These are phyloP conservation scores for Porphyra umbilicalis DNA, from an alignment of 31 red algal genomes.

Conservation along the genomic window DNA sequence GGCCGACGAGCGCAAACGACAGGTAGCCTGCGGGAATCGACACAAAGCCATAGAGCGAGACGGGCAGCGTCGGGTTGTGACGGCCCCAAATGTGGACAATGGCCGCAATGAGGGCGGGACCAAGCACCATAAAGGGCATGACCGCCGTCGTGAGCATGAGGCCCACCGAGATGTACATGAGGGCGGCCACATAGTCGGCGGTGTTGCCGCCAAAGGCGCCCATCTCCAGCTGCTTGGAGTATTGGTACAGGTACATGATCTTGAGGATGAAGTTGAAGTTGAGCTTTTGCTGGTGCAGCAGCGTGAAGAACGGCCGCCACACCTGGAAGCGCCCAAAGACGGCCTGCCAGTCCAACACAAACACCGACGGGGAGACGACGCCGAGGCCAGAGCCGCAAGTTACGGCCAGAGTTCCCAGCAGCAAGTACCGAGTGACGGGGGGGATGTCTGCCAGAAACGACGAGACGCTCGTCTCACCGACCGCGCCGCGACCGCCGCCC, in stretches of 20 bases:
- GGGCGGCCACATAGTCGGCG: conserved; percentile 62
- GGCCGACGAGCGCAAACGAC: conserved; percentile 57
- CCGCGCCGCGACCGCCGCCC: not conserved
- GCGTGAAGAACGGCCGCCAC: conserved; percentile 69
- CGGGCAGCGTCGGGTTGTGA: conserved; percentile 53
- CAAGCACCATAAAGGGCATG: conserved; percentile 35
- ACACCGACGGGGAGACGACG: conserved; percentile 34
- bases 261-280: conserved; percentile 78
- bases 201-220: conserved; percentile 74
- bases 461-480: conserved; percentile 47
- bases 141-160: conserved; percentile 1
- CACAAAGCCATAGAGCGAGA: conserved; percentile 78
- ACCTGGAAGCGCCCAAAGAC: conserved; percentile 56
- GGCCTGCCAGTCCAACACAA: conserved; percentile 51
- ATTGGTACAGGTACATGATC: conserved; percentile 84
- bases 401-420: conserved; percentile 35
- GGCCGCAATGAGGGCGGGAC: conserved; percentile 52
- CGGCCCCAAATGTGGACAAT: conserved; percentile 89
- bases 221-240: conserved; percentile 77
- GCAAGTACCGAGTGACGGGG: conserved; percentile 73
- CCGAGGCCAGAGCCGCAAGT: conserved; percentile 58
- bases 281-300: conserved; percentile 67
- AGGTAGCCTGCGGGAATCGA: conserved; percentile 85
- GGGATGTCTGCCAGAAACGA: conserved; percentile 73
- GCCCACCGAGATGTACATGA: conserved; percentile 10